Percentiles rank a stretch among this genome's conserved stretches.
Conservation (phyloP, 2,329 filamentous ascomycete species). For the Pseudopyrenochaeta lycopersici region DNA sequence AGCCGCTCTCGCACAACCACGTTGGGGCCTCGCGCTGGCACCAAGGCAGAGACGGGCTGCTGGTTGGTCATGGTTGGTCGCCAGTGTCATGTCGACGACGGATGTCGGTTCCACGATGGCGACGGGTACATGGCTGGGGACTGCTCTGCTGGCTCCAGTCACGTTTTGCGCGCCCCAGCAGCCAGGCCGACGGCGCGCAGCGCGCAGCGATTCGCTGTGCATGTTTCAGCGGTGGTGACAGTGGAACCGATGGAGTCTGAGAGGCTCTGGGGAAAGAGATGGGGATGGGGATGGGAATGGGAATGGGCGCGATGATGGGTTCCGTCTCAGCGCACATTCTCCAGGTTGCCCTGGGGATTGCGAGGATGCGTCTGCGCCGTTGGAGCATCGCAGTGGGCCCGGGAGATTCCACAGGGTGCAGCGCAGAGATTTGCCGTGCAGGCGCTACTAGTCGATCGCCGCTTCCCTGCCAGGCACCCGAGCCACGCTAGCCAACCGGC, state of each 20-base stretch:
- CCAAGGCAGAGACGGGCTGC: slow-evolving; percentile 3
- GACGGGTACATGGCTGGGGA: slow-evolving; percentile 6
- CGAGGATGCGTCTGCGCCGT: neutral
- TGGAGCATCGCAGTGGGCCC: neutral
- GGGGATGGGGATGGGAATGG: too few species aligned
- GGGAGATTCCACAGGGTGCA: neutral
- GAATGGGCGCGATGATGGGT: too few species aligned
- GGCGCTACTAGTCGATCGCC: slow-evolving; percentile 8
- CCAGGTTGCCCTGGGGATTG: slow-evolving; percentile 7
- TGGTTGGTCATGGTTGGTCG: slow-evolving; percentile 9
- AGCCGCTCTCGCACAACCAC: slow-evolving; percentile 21
- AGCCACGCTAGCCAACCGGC: slow-evolving; percentile 6
- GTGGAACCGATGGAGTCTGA: slow-evolving; percentile 30
- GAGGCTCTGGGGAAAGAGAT: slow-evolving; percentile 6
- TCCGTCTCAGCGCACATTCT: too few species aligned
- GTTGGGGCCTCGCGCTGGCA: slow-evolving; percentile 17
- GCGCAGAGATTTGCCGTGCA: slow-evolving; percentile 16
- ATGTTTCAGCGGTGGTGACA: slow-evolving; percentile 28
- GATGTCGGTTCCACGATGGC: slow-evolving; percentile 2
- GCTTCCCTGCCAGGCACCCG: slow-evolving; percentile 18
- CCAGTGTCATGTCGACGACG: slow-evolving; percentile 10
- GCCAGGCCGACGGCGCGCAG: slow-evolving; percentile 17
- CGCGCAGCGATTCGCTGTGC: slow-evolving; percentile 25
- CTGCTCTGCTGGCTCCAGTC: slow-evolving; percentile 22
- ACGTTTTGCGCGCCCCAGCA: slow-evolving; percentile 16